These are phyloP conservation scores for Vigna hirtella DNA, from an alignment of 306 rosid genomes.

Conservation along the genomic window DNA sequence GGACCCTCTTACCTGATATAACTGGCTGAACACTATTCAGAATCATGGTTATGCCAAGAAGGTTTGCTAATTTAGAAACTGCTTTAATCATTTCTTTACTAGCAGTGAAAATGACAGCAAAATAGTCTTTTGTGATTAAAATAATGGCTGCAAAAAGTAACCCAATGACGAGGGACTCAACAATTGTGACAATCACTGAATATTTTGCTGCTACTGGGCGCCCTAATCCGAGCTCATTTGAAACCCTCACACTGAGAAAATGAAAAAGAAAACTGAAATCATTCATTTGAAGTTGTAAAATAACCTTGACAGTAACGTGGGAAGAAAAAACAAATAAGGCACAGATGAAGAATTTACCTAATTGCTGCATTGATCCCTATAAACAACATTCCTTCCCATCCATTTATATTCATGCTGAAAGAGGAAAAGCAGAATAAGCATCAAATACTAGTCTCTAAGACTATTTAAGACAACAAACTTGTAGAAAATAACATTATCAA, in stretches of 20 bases:
- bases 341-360: constrained; percentile 58
- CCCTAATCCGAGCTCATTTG: constrained; percentile 95
- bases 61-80: constrained; percentile 78
- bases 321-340: not conserved
- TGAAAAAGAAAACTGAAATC: not conserved
- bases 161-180: constrained; percentile 76
- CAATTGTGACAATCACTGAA: constrained; percentile 60
- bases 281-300: not conserved
- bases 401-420: constrained; percentile 93
- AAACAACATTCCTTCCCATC: constrained; percentile 98
- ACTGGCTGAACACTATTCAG: constrained; percentile 93
- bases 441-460: not conserved
- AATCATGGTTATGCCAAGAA: constrained; percentile 87
- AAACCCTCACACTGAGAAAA: constrained; percentile 75
- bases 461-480: not conserved
- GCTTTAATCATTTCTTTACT: constrained; percentile 83
- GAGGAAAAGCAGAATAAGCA: constrained; percentile 15
- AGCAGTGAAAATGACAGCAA: constrained; percentile 76
- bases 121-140: constrained; percentile 64
- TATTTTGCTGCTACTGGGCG: constrained; percentile 90
- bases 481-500: not conserved
- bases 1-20: constrained; percentile 66
- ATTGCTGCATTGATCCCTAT: constrained; percentile 97
- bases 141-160: constrained; percentile 57
- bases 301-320: not conserved